Conservation (phyloP, 768 basidiomycete genomes). For the Kwoniella botswanensis region DNA sequence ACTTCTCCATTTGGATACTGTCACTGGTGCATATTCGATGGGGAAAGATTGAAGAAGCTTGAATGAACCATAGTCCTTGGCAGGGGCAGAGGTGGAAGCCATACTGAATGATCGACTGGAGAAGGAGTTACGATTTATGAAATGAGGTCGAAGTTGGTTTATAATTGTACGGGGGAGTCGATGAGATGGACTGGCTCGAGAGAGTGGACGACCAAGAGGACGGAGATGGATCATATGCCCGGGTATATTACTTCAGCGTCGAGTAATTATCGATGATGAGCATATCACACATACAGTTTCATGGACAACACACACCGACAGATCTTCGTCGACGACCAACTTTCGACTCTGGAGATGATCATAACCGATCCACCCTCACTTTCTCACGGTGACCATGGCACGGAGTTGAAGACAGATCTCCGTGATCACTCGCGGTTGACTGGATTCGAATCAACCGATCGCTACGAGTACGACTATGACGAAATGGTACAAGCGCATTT, state of each 20-base stretch:
- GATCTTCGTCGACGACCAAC: too few species aligned
- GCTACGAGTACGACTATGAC: not conserved
- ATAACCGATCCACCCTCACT: not conserved
- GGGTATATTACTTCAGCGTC: not conserved
- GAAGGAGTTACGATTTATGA: not conserved
- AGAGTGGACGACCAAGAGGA: not conserved
- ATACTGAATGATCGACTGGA: slow-evolving; percentile 9
- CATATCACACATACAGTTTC: too few species aligned
- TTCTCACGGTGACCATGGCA: not conserved
- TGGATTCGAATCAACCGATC: not conserved
- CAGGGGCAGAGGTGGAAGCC: slow-evolving; percentile 15
- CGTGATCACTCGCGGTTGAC: not conserved
- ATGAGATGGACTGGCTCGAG: not conserved
- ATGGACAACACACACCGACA: too few species aligned
- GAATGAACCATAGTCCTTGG: slow-evolving; percentile 71
- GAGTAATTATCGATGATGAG: too few species aligned
- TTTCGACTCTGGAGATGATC: too few species aligned
- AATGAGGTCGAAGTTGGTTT: not conserved
- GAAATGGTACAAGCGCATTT: not conserved
- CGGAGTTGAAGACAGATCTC: not conserved
- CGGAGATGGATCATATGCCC: not conserved
- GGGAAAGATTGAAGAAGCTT: slow-evolving; percentile 78
- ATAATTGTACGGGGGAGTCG: not conserved
- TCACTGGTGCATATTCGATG: slow-evolving; percentile 78
- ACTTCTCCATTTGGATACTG: slow-evolving; percentile 86